phyloP scores from a whole-genome alignment of 1,284 basidiomycete genomes.

The Polyporus tsugae region DNA sequence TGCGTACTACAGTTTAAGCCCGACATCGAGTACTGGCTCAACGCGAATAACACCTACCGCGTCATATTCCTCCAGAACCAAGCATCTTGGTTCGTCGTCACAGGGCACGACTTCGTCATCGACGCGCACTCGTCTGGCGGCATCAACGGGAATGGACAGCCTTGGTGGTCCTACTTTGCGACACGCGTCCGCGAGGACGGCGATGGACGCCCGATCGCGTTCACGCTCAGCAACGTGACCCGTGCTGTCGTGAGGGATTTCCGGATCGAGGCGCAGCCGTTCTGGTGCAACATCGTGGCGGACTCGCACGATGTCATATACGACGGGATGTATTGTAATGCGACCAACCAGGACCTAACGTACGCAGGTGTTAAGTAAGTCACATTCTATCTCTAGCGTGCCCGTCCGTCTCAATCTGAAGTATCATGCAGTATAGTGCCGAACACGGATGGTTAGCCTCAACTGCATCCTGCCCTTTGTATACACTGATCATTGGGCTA shows the following conservation, averaged over 20 bases:
- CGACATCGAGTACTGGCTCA: conserved; percentile 67
- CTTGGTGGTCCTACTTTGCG: conserved; percentile 59
- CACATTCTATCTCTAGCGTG: background rate
- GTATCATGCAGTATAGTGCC: conserved; percentile 57
- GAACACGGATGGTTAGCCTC: conserved; percentile 63
- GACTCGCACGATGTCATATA: conserved; percentile 62
- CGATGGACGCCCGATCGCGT: conserved; percentile 67
- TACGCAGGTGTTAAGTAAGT: conserved; percentile 58
- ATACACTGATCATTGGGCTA: background rate
- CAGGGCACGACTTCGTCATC: conserved; percentile 64
- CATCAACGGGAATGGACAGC: conserved; percentile 70
- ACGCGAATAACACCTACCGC: conserved; percentile 62
- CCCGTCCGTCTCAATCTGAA: background rate
- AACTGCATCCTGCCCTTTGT: too few species aligned
- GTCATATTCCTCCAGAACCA: conserved; percentile 73
- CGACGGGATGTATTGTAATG: conserved; percentile 70
- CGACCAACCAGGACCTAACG: conserved; percentile 63
- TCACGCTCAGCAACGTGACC: conserved; percentile 61
- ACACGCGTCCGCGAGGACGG: conserved; percentile 56
- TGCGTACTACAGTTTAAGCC: conserved; percentile 54
- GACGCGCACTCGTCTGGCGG: conserved; percentile 67
- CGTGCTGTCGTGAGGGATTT: conserved; percentile 61
- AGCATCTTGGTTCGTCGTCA: conserved; percentile 73
- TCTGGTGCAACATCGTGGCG: conserved; percentile 71
- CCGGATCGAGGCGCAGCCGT: conserved; percentile 65